Evolutionary conservation across 768 basidiomycete species (phyloP), one percentile per base, ranked within the genome.

Genomic region (Lentinula detonsa): DNA sequence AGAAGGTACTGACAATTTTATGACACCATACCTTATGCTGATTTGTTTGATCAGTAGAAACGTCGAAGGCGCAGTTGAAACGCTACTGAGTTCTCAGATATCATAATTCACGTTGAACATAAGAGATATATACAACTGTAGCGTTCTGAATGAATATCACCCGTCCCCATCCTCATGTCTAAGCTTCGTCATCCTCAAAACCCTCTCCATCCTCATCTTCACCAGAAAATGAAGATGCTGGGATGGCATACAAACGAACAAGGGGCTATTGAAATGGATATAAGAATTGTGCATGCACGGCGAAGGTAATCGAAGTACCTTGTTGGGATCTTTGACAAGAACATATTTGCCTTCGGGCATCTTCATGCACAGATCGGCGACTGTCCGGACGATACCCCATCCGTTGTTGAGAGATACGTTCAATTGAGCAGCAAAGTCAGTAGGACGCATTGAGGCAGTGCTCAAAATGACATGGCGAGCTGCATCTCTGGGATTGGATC

Each of bases 311-410:
- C 11, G 3, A 18, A 16, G 67, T 69, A 96, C 95, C 86, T 86
- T 93, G 82, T 98, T 98, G 16, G 97, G 96, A 74, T 99, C 97
- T 76, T 96, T 97, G 57, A 99, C 86, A 31, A 99, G 78, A 13
- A 98, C 91, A 71, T 98, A 99, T 73, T 97, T 97, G 72, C 97
- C 97, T 74, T 98, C 96, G 21, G 93, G 93, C 86, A 95, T 88
- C 74, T 95, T 95, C 86, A 97, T 85, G 73, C 91, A 92, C 62
- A 98, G 74, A 69, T 99, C 97, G 33, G 92, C 90, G 62, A 99
- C 88, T 11, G 92, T 96, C 62, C 97, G 83, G 35, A 98, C 93
- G 68, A 99, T 98, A 59, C 97, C 97, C 97, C 97, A 99, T 10
- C 97, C 97, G 70, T 98, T 98, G 37, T 91, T 78, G 59, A 98